phyloP scores from a whole-genome alignment of 176 grass and related monocot species.

The Echinochloa phyllopogon region DNA sequence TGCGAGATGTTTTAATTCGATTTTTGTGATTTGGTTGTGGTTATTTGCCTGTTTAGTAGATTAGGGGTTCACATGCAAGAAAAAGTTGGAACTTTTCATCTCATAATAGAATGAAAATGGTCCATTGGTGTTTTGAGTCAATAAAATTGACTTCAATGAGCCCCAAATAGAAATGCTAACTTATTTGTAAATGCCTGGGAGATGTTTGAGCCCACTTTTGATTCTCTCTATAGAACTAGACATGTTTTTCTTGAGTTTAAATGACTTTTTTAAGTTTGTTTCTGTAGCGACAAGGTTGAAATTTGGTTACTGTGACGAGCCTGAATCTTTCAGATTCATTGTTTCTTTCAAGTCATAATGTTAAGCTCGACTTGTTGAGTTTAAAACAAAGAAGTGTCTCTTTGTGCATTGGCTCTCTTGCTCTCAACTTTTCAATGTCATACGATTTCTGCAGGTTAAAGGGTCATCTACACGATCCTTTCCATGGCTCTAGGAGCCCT shows the following conservation, averaged over 20 bases:
- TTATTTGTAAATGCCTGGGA: background rate
- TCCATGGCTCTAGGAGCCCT: conserved; percentile 80
- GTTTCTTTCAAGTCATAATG: conserved; percentile 16
- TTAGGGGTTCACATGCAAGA: background rate
- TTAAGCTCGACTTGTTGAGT: background rate
- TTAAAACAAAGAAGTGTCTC: background rate
- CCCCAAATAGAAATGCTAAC: background rate
- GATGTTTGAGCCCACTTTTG: background rate
- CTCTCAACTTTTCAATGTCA: conserved; percentile 11
- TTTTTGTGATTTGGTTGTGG: conserved; percentile 7
- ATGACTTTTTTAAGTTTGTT: background rate
- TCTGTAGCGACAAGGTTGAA: background rate
- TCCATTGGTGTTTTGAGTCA: background rate
- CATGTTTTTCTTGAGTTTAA: background rate
- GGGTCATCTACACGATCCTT: conserved; percentile 72
- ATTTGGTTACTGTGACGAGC: conserved; percentile 19
- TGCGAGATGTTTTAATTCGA: background rate
- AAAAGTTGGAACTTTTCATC: background rate
- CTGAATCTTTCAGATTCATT: conserved; percentile 3
- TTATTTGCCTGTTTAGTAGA: background rate
- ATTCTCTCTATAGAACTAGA: background rate
- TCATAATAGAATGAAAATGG: background rate
- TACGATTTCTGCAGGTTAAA: conserved; percentile 68
- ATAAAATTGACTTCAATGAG: background rate
- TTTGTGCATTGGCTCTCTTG: conserved; percentile 18